Evolutionary conservation across 202 grass and related monocot species (phyloP).

Genomic region (Schoenoplectus tabernaemontani): DNA sequence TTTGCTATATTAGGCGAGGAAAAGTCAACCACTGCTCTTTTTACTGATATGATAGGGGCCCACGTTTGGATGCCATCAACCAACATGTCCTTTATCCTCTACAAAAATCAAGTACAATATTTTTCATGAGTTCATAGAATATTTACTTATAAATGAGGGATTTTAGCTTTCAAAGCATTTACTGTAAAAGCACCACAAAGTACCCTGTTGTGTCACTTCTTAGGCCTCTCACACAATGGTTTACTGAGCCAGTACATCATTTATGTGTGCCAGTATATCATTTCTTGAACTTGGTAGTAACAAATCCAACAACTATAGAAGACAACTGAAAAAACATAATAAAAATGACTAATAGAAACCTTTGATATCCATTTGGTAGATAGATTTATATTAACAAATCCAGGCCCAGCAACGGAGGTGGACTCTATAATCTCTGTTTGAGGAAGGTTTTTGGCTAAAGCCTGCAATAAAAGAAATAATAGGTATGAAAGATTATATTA

Average conservation of each 20-base stretch:
- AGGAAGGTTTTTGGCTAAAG: constrained; percentile 74
- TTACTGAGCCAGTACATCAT: neutral
- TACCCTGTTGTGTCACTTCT: neutral
- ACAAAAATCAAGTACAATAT: constrained; percentile 25
- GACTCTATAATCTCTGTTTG: constrained; percentile 76
- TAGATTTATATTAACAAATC: constrained; percentile 89
- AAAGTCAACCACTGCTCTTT: constrained; percentile 71
- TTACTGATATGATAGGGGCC: constrained; percentile 70
- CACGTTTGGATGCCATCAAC: constrained; percentile 66
- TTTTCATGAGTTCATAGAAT: neutral
- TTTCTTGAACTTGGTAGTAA: neutral
- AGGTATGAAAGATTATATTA: neutral
- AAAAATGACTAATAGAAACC: constrained; percentile 34
- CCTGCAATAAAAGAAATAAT: constrained; percentile 32
- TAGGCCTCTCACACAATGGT: neutral
- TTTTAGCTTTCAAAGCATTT: constrained; percentile 3
- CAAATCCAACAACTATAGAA: neutral
- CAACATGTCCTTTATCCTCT: constrained; percentile 92
- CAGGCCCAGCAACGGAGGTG: constrained; percentile 84
- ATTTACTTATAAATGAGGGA: neutral
- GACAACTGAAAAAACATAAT: neutral
- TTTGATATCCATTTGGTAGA: constrained; percentile 79
- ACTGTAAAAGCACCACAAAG: neutral
- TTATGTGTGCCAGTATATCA: no score
- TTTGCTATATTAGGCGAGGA: constrained; percentile 99